Conservation (phyloP, 352 stramenopile species). For the Lagenidium sp. region DNA sequence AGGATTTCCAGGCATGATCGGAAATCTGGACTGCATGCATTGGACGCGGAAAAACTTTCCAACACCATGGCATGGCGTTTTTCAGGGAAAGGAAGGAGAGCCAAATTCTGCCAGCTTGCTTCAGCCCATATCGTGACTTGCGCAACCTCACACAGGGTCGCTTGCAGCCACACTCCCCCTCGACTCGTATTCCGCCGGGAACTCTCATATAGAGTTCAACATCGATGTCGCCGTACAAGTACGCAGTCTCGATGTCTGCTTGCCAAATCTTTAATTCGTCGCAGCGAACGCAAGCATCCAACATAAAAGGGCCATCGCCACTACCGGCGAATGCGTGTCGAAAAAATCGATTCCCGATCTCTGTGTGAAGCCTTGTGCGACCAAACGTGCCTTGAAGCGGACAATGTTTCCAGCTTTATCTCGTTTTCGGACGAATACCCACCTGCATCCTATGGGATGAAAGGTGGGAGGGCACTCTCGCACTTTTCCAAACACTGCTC, state of each 20-base stretch:
- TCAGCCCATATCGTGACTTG: slow-evolving; percentile 11
- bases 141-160: slow-evolving; percentile 5
- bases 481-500: too few relatives aligned
- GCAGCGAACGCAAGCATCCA: slow-evolving; percentile 13
- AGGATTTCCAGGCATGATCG: too few relatives aligned
- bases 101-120: slow-evolving; percentile 13
- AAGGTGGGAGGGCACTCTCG: too few relatives aligned
- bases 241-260: slow-evolving; percentile 13
- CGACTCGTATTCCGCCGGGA: slow-evolving; percentile 10
- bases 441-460: slow-evolving; percentile 6
- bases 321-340: slow-evolving; percentile 8
- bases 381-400: slow-evolving; percentile 8
- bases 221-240: slow-evolving; percentile 11
- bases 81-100: too few relatives aligned
- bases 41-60: too few relatives aligned
- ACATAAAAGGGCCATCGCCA: too few relatives aligned
- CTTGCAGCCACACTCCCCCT: slow-evolving; percentile 8
- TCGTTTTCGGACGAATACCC: slow-evolving; percentile 5
- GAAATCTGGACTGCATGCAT: too few relatives aligned
- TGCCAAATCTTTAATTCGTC: slow-evolving; percentile 8
- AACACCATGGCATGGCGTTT: too few relatives aligned
- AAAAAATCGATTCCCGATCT: slow-evolving; percentile 6
- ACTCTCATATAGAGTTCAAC: slow-evolving; percentile 13
- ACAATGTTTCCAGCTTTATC: slow-evolving; percentile 1
- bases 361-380: slow-evolving; percentile 8